Evolutionary conservation across 176 grass and related monocot genomes (phyloP).

Genomic region (Paspalum vaginatum): DNA sequence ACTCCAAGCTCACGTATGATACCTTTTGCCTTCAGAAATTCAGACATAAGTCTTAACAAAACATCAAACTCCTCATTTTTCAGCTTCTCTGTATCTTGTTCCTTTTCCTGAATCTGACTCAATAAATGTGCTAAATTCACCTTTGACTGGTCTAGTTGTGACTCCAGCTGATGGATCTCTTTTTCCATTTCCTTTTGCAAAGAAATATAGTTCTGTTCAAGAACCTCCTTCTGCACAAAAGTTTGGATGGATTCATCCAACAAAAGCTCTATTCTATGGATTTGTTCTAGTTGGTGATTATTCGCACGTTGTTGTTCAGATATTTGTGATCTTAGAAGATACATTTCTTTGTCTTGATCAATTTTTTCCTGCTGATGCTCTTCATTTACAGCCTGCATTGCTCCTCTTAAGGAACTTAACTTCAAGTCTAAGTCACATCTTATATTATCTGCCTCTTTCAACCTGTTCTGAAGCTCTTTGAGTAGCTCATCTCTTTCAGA

Average conservation of each 20-base stretch:
- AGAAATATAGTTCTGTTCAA: constrained; percentile 51
- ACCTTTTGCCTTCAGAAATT: constrained; percentile 67
- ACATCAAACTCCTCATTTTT: constrained; percentile 60
- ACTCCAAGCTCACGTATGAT: constrained; percentile 54
- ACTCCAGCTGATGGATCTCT: constrained; percentile 48
- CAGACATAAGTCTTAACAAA: constrained; percentile 52
- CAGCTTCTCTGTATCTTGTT: constrained; percentile 43
- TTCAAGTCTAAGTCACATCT: constrained; percentile 83
- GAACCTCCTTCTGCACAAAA: constrained; percentile 62
- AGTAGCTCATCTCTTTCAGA: constrained; percentile 84
- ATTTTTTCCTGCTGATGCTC: constrained; percentile 74
- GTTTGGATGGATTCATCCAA: constrained; percentile 63
- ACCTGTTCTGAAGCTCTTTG: constrained; percentile 74
- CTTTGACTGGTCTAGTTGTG: constrained; percentile 59
- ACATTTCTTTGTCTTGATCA: constrained; percentile 70
- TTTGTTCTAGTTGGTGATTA: constrained; percentile 33
- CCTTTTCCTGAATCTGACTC: constrained; percentile 49
- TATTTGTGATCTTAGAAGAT: constrained; percentile 56
- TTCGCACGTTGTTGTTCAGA: constrained; percentile 48
- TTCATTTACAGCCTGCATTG: constrained; percentile 82
- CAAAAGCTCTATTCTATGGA: constrained; percentile 44
- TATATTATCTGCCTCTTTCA: constrained; percentile 78
- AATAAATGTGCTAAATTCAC: constrained; percentile 42
- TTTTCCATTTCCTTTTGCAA: constrained; percentile 50
- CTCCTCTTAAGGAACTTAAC: constrained; percentile 85